These are phyloP conservation scores for Hypoxylon sp. DNA, from an alignment of 2,329 filamentous ascomycete species.

Conservation along the genomic window DNA sequence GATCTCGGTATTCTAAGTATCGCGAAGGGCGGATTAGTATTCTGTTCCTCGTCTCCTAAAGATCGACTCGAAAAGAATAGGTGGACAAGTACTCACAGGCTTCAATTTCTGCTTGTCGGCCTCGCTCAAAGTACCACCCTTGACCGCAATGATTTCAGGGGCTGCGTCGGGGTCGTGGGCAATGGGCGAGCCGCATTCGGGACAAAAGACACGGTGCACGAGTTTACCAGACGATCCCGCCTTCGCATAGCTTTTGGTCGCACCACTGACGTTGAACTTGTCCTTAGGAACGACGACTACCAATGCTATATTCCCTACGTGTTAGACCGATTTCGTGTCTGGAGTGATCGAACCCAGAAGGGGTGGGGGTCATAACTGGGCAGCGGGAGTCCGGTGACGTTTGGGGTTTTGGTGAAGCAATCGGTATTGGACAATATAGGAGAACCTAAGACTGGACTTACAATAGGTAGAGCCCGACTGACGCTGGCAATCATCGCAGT, in stretches of 20 bases:
- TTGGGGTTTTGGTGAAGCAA: not conserved
- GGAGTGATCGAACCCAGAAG: not conserved
- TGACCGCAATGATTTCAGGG: slow-evolving; percentile 74
- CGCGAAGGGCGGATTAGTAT: slow-evolving; percentile 12
- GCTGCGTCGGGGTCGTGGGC: slow-evolving; percentile 76
- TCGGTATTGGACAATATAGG: not conserved
- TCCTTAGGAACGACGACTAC: slow-evolving; percentile 73
- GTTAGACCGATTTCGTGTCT: slow-evolving; percentile 20
- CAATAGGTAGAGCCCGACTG: slow-evolving; percentile 75
- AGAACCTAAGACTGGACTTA: slow-evolving; percentile 48
- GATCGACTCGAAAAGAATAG: too few species aligned
- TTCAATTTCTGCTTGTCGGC: slow-evolving; percentile 74
- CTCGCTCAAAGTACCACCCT: slow-evolving; percentile 69
- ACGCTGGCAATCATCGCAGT: slow-evolving; percentile 78
- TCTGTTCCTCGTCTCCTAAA: too few species aligned
- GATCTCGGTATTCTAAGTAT: slow-evolving; percentile 69
- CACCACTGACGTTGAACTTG: slow-evolving; percentile 69
- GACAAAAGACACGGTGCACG: slow-evolving; percentile 75
- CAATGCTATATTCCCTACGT: slow-evolving; percentile 59
- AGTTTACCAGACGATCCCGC: slow-evolving; percentile 67
- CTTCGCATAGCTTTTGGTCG: slow-evolving; percentile 70
- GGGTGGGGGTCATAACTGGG: not conserved
- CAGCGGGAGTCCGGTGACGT: not conserved
- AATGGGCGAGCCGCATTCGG: slow-evolving; percentile 73
- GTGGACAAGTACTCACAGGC: slow-evolving; percentile 58